A percentile compares a stretch with the other conserved stretches of the same genome.
phyloP scores from a whole-genome alignment of 192 early-diverging fungal species.

The Podila epigama region DNA sequence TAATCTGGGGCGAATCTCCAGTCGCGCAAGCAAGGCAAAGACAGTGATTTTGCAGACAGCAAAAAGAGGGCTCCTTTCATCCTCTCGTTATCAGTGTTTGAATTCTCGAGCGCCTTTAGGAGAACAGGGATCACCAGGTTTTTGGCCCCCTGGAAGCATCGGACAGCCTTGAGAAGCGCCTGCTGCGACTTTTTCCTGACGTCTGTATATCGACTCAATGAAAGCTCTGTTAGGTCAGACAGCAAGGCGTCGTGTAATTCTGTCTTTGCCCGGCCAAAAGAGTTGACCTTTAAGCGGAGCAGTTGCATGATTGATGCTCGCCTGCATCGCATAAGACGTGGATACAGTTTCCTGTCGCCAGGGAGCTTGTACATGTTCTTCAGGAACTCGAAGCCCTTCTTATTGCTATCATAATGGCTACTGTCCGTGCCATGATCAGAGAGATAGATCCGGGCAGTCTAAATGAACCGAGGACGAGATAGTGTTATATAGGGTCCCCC shows the following conservation, averaged over 20 bases:
- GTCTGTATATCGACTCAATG: conserved; percentile 61
- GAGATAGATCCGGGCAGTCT: conserved; percentile 55
- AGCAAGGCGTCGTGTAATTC: conserved; percentile 61
- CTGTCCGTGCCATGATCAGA: conserved; percentile 64
- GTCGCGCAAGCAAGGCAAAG: conserved; percentile 61
- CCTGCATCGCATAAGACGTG: conserved; percentile 53
- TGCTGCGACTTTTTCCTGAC: conserved; percentile 64
- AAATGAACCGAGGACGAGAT: no score
- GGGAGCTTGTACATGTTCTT: conserved; percentile 56
- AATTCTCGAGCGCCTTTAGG: conserved; percentile 55
- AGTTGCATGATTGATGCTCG: conserved; percentile 62
- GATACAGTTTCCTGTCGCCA: conserved; percentile 58
- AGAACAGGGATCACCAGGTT: conserved; percentile 55
- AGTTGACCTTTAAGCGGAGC: conserved; percentile 63
- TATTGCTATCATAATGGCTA: conserved; percentile 51
- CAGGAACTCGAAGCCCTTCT: conserved; percentile 62
- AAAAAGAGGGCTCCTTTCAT: conserved; percentile 79
- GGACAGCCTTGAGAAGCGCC: conserved; percentile 54
- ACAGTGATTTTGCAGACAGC: conserved; percentile 57
- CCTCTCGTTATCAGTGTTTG: conserved; percentile 55
- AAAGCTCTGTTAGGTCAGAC: conserved; percentile 62
- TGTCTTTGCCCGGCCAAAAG: conserved; percentile 52
- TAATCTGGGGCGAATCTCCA: conserved; percentile 66
- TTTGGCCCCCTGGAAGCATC: conserved; percentile 60
- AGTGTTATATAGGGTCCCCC: no score